phyloP scores from a whole-genome alignment of 495 filamentous ascomycete species.

The Lophiotrema nucula region DNA sequence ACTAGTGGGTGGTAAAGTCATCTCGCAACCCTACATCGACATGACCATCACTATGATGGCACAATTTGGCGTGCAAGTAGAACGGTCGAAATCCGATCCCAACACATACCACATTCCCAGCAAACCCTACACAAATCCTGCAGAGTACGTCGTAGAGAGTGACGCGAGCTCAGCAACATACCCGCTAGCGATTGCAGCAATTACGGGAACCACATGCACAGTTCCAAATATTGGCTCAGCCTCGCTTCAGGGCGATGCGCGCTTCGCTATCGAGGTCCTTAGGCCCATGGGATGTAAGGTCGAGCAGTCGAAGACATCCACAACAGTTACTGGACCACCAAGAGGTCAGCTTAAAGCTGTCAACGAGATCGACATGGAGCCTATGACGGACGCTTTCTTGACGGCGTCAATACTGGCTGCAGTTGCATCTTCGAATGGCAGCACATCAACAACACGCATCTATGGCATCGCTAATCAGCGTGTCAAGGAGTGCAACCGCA shows the following conservation, averaged over 20 bases:
- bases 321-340: conserved; percentile 87
- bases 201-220: conserved; percentile 90
- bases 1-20: conserved; percentile 89
- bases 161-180: conserved; percentile 98
- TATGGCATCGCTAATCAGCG: conserved; percentile 97
- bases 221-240: conserved; percentile 92
- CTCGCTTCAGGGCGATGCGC: conserved; percentile 92
- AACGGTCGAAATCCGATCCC: conserved; percentile 67
- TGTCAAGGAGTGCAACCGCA: conserved; percentile 98
- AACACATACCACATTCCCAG: conserved; percentile 95
- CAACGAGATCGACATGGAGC: conserved; percentile 90
- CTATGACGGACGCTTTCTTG: conserved; percentile 98
- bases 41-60: conserved; percentile 99
- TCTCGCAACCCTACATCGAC: conserved; percentile 95
- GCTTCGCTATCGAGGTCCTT: conserved; percentile 89
- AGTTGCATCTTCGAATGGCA: conserved; percentile 61
- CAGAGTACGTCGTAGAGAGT: conserved; percentile 88
- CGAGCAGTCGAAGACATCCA: conserved; percentile 77
- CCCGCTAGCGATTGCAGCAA: conserved; percentile 89
- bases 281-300: conserved; percentile 92
- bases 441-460: conserved; percentile 70
- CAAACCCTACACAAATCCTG: conserved; percentile 78
- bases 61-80: conserved; percentile 81
- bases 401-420: conserved; percentile 92
- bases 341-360: conserved; percentile 67